A percentile compares a stretch with the other conserved stretches of the same genome.
Evolutionary conservation across 345 rosid species (phyloP).

Genomic region (Populus nigra): DNA sequence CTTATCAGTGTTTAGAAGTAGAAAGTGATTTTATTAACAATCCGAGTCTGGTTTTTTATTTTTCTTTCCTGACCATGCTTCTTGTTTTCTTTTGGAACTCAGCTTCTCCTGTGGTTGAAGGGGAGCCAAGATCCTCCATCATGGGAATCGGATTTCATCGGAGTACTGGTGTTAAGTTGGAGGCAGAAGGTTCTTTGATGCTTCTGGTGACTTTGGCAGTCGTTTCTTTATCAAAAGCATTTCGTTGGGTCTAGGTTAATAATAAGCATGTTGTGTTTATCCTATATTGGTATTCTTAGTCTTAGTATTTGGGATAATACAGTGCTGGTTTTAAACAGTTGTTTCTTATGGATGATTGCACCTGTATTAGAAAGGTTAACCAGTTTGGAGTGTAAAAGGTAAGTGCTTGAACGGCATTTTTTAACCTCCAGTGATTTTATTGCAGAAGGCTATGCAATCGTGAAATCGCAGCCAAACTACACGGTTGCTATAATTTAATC

Average conservation of each 20-base stretch:
- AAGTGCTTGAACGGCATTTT: background rate
- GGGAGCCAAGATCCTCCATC: slow-evolving; percentile 42
- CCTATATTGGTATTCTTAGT: background rate
- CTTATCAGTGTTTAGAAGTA: background rate
- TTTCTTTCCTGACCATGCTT: background rate
- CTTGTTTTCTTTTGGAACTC: background rate
- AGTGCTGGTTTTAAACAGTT: background rate
- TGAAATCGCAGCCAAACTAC: too few relatives aligned
- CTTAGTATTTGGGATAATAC: background rate
- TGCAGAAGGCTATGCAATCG: too few relatives aligned
- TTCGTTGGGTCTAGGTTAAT: slow-evolving; percentile 9
- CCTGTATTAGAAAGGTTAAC: background rate
- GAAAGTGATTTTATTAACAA: background rate
- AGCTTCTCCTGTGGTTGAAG: slow-evolving; percentile 51
- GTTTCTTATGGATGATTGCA: background rate
- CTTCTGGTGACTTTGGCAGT: slow-evolving; percentile 26
- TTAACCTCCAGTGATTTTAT: too few relatives aligned
- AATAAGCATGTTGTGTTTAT: background rate
- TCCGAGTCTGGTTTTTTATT: background rate
- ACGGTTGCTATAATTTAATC: too few relatives aligned
- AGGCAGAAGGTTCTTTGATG: slow-evolving; percentile 21
- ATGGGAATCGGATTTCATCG: slow-evolving; percentile 41
- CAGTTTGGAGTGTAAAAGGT: background rate
- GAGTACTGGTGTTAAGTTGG: slow-evolving; percentile 29
- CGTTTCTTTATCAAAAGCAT: slow-evolving; percentile 23